Base-by-base conservation (phyloP, 2,329 filamentous ascomycete species). In the Sclerotinia trifoliorum region DNA sequence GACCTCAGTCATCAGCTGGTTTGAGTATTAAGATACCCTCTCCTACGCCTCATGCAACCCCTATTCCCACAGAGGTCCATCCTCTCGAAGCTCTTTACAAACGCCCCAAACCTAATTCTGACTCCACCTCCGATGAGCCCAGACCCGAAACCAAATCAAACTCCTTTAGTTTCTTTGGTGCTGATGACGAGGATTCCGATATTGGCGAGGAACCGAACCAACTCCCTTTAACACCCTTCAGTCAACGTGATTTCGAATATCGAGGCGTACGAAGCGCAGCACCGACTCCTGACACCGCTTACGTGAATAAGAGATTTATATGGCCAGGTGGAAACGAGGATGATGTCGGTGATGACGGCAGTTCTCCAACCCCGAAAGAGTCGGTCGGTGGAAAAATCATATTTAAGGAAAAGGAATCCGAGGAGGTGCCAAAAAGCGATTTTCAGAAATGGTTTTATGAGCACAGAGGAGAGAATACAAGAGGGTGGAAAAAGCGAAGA, bases 81-180 rank as follows among this genome's bases (percentile, higher is more conserved):
- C 94, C 95, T 0, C 84, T 98, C 1, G 94, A 98, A 81, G 93
- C 93, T 0, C 85, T 98, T 2, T 99, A 96, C 84, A 98, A 97
- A 80, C 87, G 87, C 5, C 80, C 86, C 0, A 84, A 86, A 78
- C 81, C 44, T 78, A 64, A 78, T 67, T 48, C 77, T 71, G n/a
- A 63, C 71, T 83, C 56, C n/a, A 51, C 49, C 17, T n/a, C 42
- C 2, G 26, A 39, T 46, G 35, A 66, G 24, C 42, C 52, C 76
- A 67, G 77, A 77, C 35, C 81, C 11, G 44, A 48, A 74, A 48
- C 70, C 69, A 70, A 81, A 81, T 73, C 85, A 81, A 69, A 86
- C 15, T 62, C 65, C 39, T 97, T 97, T 79, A 93, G 85, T 77
- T 97, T 97, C 81, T 97, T 97, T 77, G 83, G 80, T 32, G 79